Percentiles rank a stretch among this genome's conserved stretches.
These are phyloP conservation scores for Diaporthe helianthi DNA, from an alignment of 2,329 filamentous ascomycete species.

Conservation along the genomic window DNA sequence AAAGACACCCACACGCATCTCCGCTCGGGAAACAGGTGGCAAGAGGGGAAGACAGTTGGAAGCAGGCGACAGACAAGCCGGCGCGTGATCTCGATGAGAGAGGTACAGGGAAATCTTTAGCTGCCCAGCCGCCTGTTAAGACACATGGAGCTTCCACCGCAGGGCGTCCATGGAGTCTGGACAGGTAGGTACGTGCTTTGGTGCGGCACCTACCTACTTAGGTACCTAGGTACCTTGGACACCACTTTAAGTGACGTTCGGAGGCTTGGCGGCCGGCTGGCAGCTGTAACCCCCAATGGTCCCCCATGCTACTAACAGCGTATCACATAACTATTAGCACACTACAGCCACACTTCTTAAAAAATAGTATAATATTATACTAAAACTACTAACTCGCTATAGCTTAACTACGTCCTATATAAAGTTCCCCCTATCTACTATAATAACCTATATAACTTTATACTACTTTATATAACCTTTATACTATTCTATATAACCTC, in stretches of 20 bases:
- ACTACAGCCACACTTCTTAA: too few species aligned
- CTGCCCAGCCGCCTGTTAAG: slow-evolving; percentile 16
- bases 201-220: not conserved
- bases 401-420: too few species aligned
- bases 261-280: slow-evolving; percentile 26
- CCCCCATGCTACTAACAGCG: too few species aligned
- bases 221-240: not conserved
- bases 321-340: too few species aligned
- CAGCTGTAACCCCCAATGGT: slow-evolving; percentile 15
- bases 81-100: slow-evolving; percentile 13
- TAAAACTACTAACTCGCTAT: too few species aligned
- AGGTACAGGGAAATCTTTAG: slow-evolving; percentile 20
- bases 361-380: too few species aligned
- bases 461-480: too few species aligned
- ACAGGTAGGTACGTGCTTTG: slow-evolving; percentile 13
- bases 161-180: not conserved
- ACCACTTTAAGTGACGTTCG: not conserved
- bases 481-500: too few species aligned
- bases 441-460: too few species aligned
- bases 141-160: slow-evolving; percentile 34
- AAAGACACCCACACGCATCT: slow-evolving; percentile 9
- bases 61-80: not conserved
- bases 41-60: not conserved
- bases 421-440: too few species aligned
- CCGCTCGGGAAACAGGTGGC: not conserved